Base-by-base conservation (phyloP, 768 basidiomycete species). In the Lactarius psammicola region DNA sequence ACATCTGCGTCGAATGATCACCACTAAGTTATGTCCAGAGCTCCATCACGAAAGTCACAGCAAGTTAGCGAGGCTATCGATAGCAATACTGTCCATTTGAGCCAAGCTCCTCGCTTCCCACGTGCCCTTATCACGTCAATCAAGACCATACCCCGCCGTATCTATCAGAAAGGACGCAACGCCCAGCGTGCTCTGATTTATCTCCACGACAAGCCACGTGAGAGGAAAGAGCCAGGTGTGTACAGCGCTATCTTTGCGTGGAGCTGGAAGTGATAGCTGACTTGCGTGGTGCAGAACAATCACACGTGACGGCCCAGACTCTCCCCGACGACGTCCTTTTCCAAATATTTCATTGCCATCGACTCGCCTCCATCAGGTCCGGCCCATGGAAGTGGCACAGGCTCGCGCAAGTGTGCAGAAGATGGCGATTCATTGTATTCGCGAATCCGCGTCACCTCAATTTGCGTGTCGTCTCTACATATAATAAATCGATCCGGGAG, bases 321-420 rank as follows among this genome's bases (percentile, higher is more conserved):
- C 11, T 49, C n/a, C 23, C 20, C 4, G 23, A 49, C 4, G 46
- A 23, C 46, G 46, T 49, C 0, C n/a, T 49, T 49, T 11, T 49
- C 46, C 23, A 49, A 23, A 26, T 49, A 13, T 49, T 23, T 4
- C 23, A 11, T 49, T 10, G 4, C 23, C 11, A 49, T 26, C 10
- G 46, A 44, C 17, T 7, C 17, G 30, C 30, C 1, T 7, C 30
- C 0, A 3, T 23, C 23, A 11, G 13, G 9, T 33, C 2, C 33
- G 17, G 30, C 11, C 46, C 46, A 49, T 49, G 23, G 46, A 26
- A 49, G 11, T 59, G 57, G 36, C 34, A 36, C n/a, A 59, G 18
- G 28, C 57, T 42, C 15, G 13, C 40, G 36, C 57, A 59, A n/a
- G 57, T 59, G 23, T 59, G 36, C 36, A 26, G 57, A 59, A 59